A percentile compares a stretch with the other conserved stretches of the same genome.
Evolutionary conservation across 805 yeast species (phyloP).

Genomic region (Metschnikowia noctiluminum): DNA sequence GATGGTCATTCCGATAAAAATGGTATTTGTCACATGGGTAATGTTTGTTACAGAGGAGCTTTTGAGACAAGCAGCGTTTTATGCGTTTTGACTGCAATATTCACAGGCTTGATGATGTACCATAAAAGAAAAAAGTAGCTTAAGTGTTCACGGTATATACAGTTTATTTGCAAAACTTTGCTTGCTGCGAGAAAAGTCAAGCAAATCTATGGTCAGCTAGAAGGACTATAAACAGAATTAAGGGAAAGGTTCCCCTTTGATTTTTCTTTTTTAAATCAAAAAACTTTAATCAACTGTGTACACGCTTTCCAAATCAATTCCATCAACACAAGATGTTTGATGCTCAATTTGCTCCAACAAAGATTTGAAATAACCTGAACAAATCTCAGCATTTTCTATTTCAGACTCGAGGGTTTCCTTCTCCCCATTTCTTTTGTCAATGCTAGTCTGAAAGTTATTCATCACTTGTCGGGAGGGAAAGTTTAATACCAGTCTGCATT

Average conservation of each 20-base stretch:
- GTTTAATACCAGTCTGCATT: conserved; percentile 75
- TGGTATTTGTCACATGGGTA: conserved; percentile 38
- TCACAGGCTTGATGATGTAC: conserved; percentile 26
- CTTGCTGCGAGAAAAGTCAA: neutral
- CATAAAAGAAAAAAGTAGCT: conserved; percentile 19
- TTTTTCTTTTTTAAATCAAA: neutral
- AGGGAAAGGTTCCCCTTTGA: neutral
- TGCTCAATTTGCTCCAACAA: conserved; percentile 43
- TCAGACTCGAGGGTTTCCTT: conserved; percentile 53
- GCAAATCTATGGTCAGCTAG: conserved; percentile 3
- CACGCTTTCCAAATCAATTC: conserved; percentile 43
- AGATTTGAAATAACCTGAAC: conserved; percentile 52
- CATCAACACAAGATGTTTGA: conserved; percentile 41
- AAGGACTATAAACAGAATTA: neutral
- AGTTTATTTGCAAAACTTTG: too few species aligned
- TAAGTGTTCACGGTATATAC: too few species aligned
- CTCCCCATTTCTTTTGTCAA: conserved; percentile 58
- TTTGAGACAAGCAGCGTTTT: conserved; percentile 30
- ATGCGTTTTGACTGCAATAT: conserved; percentile 24
- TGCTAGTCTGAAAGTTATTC: conserved; percentile 58
- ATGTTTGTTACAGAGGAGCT: conserved; percentile 36
- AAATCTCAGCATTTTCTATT: conserved; percentile 53
- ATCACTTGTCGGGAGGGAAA: conserved; percentile 82
- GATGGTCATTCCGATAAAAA: conserved; percentile 42
- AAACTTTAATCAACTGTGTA: conserved; percentile 34